These are phyloP conservation scores for Apophysomyces trapeziformis DNA, from an alignment of 371 early-diverging fungal species.

Conservation along the genomic window DNA sequence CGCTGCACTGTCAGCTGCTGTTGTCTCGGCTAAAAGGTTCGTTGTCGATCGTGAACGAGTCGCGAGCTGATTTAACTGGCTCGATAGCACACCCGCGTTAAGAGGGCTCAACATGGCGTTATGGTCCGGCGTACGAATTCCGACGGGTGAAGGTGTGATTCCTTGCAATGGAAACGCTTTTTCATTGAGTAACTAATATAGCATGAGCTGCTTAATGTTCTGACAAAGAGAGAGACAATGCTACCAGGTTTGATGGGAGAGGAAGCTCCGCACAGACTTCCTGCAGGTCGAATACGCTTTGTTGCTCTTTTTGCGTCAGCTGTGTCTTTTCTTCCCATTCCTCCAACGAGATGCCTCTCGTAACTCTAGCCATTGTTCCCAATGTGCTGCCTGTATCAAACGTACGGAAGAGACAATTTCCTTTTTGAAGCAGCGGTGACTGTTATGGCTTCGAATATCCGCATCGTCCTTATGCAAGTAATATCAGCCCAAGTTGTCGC, in stretches of 20 bases:
- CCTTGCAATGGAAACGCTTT: conserved; percentile 32
- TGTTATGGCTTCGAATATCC: too few relatives aligned
- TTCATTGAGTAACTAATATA: conserved; percentile 29
- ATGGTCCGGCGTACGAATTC: conserved; percentile 40
- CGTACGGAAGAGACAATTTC: too few relatives aligned
- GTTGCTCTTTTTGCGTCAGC: conserved; percentile 60
- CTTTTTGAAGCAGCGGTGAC: too few relatives aligned
- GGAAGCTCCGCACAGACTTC: conserved; percentile 72
- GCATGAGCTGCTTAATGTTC: conserved; percentile 15
- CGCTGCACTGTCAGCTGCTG: conserved; percentile 34
- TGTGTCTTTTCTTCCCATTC: conserved; percentile 74
- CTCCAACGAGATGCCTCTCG: conserved; percentile 54
- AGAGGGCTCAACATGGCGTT: conserved; percentile 23
- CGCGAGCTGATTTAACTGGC: conserved; percentile 26
- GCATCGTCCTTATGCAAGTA: too few relatives aligned
- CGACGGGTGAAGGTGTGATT: conserved; percentile 28
- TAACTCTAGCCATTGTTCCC: conserved; percentile 33
- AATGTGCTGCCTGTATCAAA: too few relatives aligned
- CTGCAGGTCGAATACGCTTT: conserved; percentile 67
- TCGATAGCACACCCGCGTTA: conserved; percentile 35
- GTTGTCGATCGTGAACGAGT: conserved; percentile 52
- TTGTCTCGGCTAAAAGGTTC: conserved; percentile 41
- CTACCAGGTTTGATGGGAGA: conserved; percentile 61
- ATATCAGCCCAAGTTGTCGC: too few relatives aligned
- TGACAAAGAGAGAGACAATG: neutral